Evolutionary conservation across 345 rosid genomes (phyloP).

Genomic region (Luvunga scandens): DNA sequence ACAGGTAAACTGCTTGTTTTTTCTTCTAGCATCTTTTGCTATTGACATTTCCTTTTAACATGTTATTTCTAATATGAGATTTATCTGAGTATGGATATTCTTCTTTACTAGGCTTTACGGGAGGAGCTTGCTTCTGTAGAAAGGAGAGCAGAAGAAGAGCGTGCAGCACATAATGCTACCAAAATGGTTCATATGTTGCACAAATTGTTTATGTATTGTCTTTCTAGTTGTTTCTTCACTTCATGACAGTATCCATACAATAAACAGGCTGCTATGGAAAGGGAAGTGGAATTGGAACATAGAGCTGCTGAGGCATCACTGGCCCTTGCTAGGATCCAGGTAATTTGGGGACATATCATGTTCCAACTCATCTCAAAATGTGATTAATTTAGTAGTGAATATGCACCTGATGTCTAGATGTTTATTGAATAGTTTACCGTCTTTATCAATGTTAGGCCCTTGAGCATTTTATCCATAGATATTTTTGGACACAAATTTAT

Average conservation of each 20-base stretch:
- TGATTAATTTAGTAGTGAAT: not conserved
- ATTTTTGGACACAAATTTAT: not conserved
- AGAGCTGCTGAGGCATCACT: slow-evolving; percentile 90
- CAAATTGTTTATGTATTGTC: slow-evolving; percentile 4
- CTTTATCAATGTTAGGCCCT: not conserved
- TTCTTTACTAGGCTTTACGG: slow-evolving; percentile 68
- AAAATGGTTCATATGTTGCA: slow-evolving; percentile 62
- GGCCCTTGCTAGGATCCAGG: slow-evolving; percentile 96
- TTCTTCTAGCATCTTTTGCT: slow-evolving; percentile 3
- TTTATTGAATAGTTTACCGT: not conserved
- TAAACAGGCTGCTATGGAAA: slow-evolving; percentile 89
- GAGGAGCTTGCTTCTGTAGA: slow-evolving; percentile 94
- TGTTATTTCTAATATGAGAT: slow-evolving; percentile 12
- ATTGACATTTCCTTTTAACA: not conserved
- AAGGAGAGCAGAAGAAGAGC: slow-evolving; percentile 97
- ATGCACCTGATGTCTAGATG: not conserved
- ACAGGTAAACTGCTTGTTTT: slow-evolving; percentile 60
- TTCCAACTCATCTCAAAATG: slow-evolving; percentile 2
- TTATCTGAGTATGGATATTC: slow-evolving; percentile 16
- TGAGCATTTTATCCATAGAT: slow-evolving; percentile 1
- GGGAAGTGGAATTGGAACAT: slow-evolving; percentile 93
- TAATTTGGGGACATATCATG: slow-evolving; percentile 33
- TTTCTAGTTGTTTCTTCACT: slow-evolving; percentile 2
- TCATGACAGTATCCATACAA: slow-evolving; percentile 15
- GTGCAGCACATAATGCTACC: slow-evolving; percentile 81